Base-by-base conservation (phyloP, 352 stramenopile genomes). In the Saprolegnia diclina region DNA sequence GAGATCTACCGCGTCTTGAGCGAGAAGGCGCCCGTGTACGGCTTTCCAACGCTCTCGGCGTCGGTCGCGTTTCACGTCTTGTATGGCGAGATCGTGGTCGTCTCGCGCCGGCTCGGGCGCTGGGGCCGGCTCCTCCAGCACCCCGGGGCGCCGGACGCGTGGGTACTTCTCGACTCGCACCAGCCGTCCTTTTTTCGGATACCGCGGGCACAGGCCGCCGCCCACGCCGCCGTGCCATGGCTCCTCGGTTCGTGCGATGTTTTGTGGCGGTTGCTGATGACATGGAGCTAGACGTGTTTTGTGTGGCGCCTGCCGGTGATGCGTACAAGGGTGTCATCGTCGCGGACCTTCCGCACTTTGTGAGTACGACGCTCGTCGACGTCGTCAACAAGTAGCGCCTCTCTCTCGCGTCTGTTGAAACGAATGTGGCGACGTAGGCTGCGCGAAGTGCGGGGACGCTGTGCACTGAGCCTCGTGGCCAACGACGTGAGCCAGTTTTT, bases 151-250 rank as follows among this genome's bases (percentile, higher is more conserved):
- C n/a, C 63, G 29, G 63, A 69, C 13, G 63, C 63, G 42, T 69
- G 63, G 63, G 53, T 52, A 10, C 63, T 69, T 11, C 21, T 69
- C 19, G 63, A 69, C 22, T 62, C 63, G 32, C 63, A 69, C 37
- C 63, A 69, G 42, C 63, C 63, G 22, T 59, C 63, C 11, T 69
- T 69, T n/a, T 69, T 63, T 22, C 63, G 29, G 11, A 69, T 69
- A 16, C 53, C 42, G 18, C 63, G 54, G 13, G 63, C 63, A n/a
- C 44, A 52, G 14, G 63, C 63, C 11, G 63, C 63, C 21, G 63
- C 45, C 22, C 48, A 63, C 35, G 63, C 42, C n/a, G 22, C 63
- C 13, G 63, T 69, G n/a, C 63, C 63, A 10, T 69, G 63, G 48
- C 45, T 69, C 11, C 48, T 24, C 9, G 62, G 62, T 68, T 40